These are phyloP conservation scores for Fomitopsis palustris DNA, from an alignment of 1,284 basidiomycete genomes.

Conservation along the genomic window DNA sequence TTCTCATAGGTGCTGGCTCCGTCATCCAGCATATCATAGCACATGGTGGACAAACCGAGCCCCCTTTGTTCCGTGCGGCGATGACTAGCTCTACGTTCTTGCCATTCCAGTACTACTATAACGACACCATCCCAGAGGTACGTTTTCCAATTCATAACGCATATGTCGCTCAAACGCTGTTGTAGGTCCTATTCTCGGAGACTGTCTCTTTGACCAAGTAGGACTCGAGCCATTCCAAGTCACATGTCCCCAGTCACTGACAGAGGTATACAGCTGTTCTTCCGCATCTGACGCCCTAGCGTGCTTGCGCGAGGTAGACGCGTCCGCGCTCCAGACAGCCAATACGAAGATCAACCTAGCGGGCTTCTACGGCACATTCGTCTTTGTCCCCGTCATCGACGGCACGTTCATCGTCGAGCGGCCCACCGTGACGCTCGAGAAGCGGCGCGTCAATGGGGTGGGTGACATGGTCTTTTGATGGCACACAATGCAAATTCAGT, in stretches of 20 bases:
- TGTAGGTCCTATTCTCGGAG: not conserved
- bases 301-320: not conserved
- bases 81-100: not conserved
- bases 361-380: not conserved
- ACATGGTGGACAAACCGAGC: not conserved
- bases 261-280: not conserved
- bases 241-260: not conserved
- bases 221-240: not conserved
- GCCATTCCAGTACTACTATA: conserved; percentile 1
- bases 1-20: not conserved
- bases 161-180: too few species aligned
- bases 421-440: not conserved
- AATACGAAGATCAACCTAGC: not conserved
- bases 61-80: not conserved
- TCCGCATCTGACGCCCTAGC: not conserved
- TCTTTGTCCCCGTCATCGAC: not conserved
- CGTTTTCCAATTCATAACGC: not conserved
- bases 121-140: not conserved
- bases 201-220: not conserved
- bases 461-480: not conserved
- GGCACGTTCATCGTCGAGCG: not conserved
- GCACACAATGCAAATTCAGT: not conserved
- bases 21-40: not conserved
- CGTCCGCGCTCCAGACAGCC: not conserved
- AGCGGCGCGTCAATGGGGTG: not conserved